phyloP scores from a whole-genome alignment of 108 stramenopile species.

The Fistulifera pelliculosa region DNA sequence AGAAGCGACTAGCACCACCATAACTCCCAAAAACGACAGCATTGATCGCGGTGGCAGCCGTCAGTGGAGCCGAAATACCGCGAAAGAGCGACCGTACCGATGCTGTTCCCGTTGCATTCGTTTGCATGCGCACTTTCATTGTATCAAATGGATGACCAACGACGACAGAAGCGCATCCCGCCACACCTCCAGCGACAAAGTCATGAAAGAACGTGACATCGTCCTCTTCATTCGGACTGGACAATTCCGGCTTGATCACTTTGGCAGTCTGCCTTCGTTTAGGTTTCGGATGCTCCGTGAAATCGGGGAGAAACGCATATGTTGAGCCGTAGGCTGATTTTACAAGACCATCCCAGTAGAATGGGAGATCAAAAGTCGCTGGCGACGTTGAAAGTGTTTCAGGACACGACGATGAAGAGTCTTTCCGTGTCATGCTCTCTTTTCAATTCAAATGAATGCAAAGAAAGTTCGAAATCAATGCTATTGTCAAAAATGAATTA shows the following conservation, averaged over 20 bases:
- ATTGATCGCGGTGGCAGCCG: conserved; percentile 74
- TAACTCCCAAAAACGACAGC: conserved; percentile 85
- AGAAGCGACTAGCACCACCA: conserved; percentile 56
- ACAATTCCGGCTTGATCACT: background rate
- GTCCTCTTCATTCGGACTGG: conserved; percentile 7
- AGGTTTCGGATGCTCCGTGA: conserved; percentile 8
- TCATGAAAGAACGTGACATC: conserved; percentile 69
- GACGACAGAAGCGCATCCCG: conserved; percentile 73
- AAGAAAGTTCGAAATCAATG: no score
- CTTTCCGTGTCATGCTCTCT: no score
- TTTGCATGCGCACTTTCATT: conserved; percentile 63
- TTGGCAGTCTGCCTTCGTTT: background rate
- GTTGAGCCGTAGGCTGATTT: background rate
- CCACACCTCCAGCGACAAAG: conserved; percentile 74
- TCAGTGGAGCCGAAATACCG: conserved; percentile 78
- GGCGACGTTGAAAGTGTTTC: no score
- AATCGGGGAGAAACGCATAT: conserved; percentile 3
- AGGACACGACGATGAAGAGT: no score
- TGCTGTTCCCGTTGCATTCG: background rate
- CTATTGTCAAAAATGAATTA: no score
- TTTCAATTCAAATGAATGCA: no score
- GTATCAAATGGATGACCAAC: conserved; percentile 94
- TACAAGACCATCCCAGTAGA: background rate
- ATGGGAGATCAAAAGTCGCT: no score
- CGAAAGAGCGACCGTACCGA: conserved; percentile 59